Percentiles rank a stretch among this genome's conserved stretches.
Evolutionary conservation across 129 eudicot species (phyloP).

Genomic region (Gnaphalium uliginosum): DNA sequence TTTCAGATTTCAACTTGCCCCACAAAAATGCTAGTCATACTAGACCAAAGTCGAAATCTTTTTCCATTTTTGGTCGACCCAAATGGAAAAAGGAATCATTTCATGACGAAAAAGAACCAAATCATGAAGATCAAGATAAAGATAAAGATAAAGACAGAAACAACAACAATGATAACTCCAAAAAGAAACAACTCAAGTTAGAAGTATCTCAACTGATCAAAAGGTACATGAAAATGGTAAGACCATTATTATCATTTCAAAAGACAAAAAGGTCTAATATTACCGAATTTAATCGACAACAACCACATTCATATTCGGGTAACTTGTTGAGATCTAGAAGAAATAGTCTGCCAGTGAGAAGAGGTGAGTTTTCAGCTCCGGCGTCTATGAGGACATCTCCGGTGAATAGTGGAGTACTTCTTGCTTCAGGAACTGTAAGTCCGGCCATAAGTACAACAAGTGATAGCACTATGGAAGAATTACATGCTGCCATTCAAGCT

Average conservation of each 20-base stretch:
- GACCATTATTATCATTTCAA: slow-evolving; percentile 56
- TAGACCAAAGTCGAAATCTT: slow-evolving; percentile 65
- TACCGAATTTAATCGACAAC: slow-evolving; percentile 32
- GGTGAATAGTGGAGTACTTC: slow-evolving; percentile 69
- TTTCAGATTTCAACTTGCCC: slow-evolving; percentile 37
- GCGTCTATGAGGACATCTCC: slow-evolving; percentile 82
- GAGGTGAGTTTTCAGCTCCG: slow-evolving; percentile 81
- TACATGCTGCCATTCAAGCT: slow-evolving; percentile 95
- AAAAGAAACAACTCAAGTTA: slow-evolving; percentile 47
- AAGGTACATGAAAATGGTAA: slow-evolving; percentile 74
- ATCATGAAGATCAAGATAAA: slow-evolving; percentile 32
- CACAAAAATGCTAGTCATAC: slow-evolving; percentile 28
- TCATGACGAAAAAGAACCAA: slow-evolving; percentile 21
- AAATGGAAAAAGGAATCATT: slow-evolving; percentile 48
- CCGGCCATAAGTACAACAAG: slow-evolving; percentile 43
- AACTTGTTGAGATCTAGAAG: slow-evolving; percentile 43
- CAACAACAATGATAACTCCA: slow-evolving; percentile 30
- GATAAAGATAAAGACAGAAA: slow-evolving; percentile 6
- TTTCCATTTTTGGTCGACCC: slow-evolving; percentile 58
- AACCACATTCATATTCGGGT: slow-evolving; percentile 62
- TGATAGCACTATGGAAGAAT: slow-evolving; percentile 91
- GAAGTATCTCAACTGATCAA: slow-evolving; percentile 62
- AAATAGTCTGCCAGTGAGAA: slow-evolving; percentile 39
- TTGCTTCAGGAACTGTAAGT: slow-evolving; percentile 40
- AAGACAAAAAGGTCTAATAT: slow-evolving; percentile 33